Percentiles rank a stretch among this genome's conserved stretches.
phyloP scores from a whole-genome alignment of 2,329 filamentous ascomycete genomes.

The Ascochyta koolunga region DNA sequence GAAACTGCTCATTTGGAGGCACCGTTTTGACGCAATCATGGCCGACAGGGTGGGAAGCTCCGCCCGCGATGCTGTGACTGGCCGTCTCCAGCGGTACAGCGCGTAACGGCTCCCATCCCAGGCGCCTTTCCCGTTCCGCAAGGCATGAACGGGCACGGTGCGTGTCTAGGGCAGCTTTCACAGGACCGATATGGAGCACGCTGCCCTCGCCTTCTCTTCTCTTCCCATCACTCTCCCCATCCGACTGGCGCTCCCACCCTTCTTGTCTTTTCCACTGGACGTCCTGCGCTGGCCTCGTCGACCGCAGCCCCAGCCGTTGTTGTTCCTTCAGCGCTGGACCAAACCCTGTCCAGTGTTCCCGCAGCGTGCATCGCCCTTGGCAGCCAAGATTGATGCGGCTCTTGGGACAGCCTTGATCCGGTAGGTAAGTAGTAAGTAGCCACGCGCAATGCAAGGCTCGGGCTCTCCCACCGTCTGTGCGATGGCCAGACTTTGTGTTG shows the following conservation, averaged over 20 bases:
- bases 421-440: conserved; percentile 37
- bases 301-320: not conserved
- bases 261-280: not conserved
- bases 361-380: conserved; percentile 28
- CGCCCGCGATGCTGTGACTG: conserved; percentile 2
- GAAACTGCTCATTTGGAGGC: conserved; percentile 1
- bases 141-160: conserved; percentile 12
- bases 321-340: conserved; percentile 1
- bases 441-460: conserved; percentile 5
- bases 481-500: conserved; percentile 14
- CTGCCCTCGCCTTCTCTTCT: conserved; percentile 2
- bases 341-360: conserved; percentile 24
- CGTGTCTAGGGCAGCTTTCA: conserved; percentile 10
- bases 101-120: not conserved
- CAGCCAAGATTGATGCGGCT: conserved; percentile 35
- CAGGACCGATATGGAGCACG: conserved; percentile 6
- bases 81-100: not conserved
- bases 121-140: conserved; percentile 15
- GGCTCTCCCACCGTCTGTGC: conserved; percentile 11
- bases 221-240: not conserved
- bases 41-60: not conserved
- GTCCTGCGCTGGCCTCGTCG: not conserved
- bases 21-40: not conserved
- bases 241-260: not conserved
- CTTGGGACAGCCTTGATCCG: conserved; percentile 30